Evolutionary conservation across 352 stramenopile genomes (phyloP), one percentile per base, ranked within the genome.

Genomic region (Peronospora belbahrii): DNA sequence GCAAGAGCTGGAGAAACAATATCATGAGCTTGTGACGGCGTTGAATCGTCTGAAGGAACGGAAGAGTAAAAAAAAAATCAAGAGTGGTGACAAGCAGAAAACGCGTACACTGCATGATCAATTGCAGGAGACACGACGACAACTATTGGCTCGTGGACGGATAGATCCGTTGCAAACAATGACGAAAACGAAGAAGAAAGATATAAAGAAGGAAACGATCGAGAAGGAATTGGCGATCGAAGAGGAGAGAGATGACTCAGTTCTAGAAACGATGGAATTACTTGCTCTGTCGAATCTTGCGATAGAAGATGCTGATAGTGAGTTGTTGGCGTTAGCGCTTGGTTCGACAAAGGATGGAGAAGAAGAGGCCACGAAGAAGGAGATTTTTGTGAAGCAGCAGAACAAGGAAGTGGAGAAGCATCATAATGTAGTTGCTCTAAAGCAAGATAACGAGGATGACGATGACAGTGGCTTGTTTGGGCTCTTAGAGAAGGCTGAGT

Each of bases 41-140:
- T 19, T 71, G 20, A 54, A 64, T n/a, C 65, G 74, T 10, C 49
- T 73, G 0, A 77, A 73, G 31, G 54, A 71, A 15, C 59, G 62
- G 3, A 85, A 85, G 48, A 73, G 50, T 33, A 85, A 78, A 34
- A 83, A 81, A 48, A 83, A 83, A 48, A 56, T 70, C 23, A 61
- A 67, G 18, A 70, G 71, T 22, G 73, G 74, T 13, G 58, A 61
- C 19, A 56, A 74, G 19, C 24, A 47, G 1, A 61, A 65, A 34
- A 59, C 35, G 1, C 58, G 73, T 5, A 58, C 81, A 18, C 30
- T 69, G 33, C 65, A 70, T 17, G 64, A 66, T 0, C 62, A 68
- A 34, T 18, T 83, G 34, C 68, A 65, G 18, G 54, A 62, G 0
- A 72, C 65, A 8, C 52, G 77, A 34, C 63, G 70, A 10, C 45